Base-by-base conservation (phyloP, 805 yeast species). In the Isabelozyma pseudorhagii region DNA sequence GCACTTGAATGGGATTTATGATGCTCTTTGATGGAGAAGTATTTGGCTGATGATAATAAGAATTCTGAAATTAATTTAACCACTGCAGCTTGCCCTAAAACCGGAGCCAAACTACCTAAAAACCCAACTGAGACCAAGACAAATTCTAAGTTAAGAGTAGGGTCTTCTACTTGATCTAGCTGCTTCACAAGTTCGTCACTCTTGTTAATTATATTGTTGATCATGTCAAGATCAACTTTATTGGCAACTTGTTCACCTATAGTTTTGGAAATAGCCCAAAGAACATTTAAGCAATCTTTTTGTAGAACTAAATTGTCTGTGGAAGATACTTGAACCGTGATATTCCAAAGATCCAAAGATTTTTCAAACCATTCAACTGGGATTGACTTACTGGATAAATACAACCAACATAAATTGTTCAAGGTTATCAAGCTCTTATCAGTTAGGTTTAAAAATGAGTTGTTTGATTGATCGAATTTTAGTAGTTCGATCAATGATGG, bases 381-480 rank as follows among this genome's bases (percentile, higher is more conserved):
- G 45, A 64, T 58, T 13, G 59, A 46, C 38, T 68, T 64, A 42
- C 59, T 47, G 4, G 75, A 60, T 38, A 68, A 59, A 50, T 78
- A 60, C 28, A 84, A 67, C 91, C 92, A 85, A 40, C 81, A 63
- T 47, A 86, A 63, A 60, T 92, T 92, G 67, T 89, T 90, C 62
- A 90, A 74, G 8, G 88, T 83, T 11, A 82, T 75, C 45, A 89
- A 68, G 6, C 83, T 74, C 55, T 87, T 82, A 27, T 80, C 72
- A 27, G 78, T 68, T 51, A 84, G 78, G 42, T 77, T 56, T 4
- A 72, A 53, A 5, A 55, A 42, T 25, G 60, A 58, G 4, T 59
- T 48, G 48, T 67, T 58, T 2, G 34, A 46, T 9, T 57, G 74
- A n/a, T 73, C 68, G 52, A 67, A 75, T 42, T 57, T 57, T 39